Evolutionary conservation across 2,329 filamentous ascomycete genomes (phyloP), one percentile per base, ranked within the genome.

Genomic region (Moelleriella libera): DNA sequence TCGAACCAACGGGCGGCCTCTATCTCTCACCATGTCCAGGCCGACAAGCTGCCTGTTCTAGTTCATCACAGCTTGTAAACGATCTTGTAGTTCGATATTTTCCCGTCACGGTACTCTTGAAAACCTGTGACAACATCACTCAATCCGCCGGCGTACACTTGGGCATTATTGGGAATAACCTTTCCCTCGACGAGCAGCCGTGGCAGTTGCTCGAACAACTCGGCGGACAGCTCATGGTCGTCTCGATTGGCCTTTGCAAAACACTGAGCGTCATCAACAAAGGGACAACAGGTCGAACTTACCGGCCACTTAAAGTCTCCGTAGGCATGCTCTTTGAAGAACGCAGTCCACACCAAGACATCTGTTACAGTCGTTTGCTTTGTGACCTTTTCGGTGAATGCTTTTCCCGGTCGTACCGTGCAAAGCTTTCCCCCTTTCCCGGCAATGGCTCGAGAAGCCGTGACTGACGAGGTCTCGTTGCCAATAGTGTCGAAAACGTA

Each of bases 271-370:
- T 41, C 32, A 40, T 28, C 10, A 30, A 3, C 32, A 40, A 12
- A 14, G 12, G 7, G 14, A 9, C 28, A 45, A 11, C 7, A 12
- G n/a, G n/a, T 40, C 9, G 14, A 6, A 45, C 61, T 52, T 53
- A 69, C 67, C 0, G 66, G 64, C 65, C 64, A 70, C 40, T 56
- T 49, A 30, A 64, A 62, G 4, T 57, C 32, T 8, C 59, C 56
- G 50, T 69, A 70, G 0, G 47, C 48, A 46, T 69, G 65, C 2
- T 68, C 60, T 6, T 67, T 67, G 4, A 66, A 50, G 40, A 71
- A 70, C 0, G 62, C 64, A 0, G 65, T 68, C 56, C 63, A 69
- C 0, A 71, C 67, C 9, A 71, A 53, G 0, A 71, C 66, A 54
- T 68, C 67, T 0, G 63, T 66, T 1, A 71, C 60, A 12, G 57